Evolutionary conservation across 441 rosid species (phyloP).

Genomic region (Syzygium malaccense): DNA sequence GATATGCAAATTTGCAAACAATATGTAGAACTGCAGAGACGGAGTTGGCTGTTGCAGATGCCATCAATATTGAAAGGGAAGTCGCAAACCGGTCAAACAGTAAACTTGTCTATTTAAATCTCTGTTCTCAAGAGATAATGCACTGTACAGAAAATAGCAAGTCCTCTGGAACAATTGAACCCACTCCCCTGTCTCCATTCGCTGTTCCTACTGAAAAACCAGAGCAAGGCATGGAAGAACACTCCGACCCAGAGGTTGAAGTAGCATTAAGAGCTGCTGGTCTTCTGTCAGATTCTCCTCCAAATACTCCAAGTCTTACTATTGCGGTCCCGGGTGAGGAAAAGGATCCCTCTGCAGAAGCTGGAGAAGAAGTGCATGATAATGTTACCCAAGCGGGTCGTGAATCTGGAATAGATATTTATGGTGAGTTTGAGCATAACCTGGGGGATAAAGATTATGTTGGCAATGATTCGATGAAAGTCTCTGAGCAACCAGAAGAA

Average conservation of each 20-base stretch:
- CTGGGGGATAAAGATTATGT: constrained; percentile 80
- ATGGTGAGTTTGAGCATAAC: constrained; percentile 85
- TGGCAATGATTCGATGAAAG: constrained; percentile 43
- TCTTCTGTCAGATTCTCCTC: constrained; percentile 92
- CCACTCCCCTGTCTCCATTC: constrained; percentile 11
- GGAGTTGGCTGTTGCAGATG: constrained; percentile 99
- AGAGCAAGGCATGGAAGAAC: constrained; percentile 18
- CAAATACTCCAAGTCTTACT: constrained; percentile 54
- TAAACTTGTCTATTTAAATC: constrained; percentile 83
- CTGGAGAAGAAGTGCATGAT: constrained; percentile 44
- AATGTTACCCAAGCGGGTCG: constrained; percentile 60
- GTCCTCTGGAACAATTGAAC: constrained; percentile 21
- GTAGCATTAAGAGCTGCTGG: constrained; percentile 87
- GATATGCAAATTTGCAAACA: constrained; percentile 60
- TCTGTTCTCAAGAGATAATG: constrained; percentile 85
- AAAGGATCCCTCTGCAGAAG: constrained; percentile 20
- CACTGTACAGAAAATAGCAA: constrained; percentile 41
- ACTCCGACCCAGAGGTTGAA: constrained; percentile 36
- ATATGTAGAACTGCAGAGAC: constrained; percentile 80
- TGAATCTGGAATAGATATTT: constrained; percentile 64
- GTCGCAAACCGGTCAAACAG: constrained; percentile 83
- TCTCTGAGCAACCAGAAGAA: constrained; percentile 34
- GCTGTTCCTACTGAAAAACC: neutral
- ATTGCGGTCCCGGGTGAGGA: constrained; percentile 24
- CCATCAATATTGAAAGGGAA: constrained; percentile 79